These are phyloP conservation scores for Stenogyne calaminthoides DNA, from an alignment of 305 asterid genomes.

Conservation along the genomic window DNA sequence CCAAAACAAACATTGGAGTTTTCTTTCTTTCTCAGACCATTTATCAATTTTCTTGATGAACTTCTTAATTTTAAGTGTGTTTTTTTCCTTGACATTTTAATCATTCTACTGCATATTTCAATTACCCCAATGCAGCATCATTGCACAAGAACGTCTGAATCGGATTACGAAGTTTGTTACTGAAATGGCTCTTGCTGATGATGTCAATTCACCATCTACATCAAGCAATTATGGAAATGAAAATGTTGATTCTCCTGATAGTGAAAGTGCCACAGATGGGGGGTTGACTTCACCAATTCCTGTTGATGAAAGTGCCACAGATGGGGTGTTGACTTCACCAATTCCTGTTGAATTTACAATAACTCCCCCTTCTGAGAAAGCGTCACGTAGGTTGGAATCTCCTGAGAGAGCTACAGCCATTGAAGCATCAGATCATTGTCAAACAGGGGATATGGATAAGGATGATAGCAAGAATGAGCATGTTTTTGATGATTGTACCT, in stretches of 20 bases:
- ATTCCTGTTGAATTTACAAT: too few species aligned
- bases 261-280: conserved; percentile 56
- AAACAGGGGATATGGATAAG: conserved; percentile 51
- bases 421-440: conserved; percentile 60
- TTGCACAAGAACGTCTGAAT: conserved; percentile 89
- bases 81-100: conserved; percentile 5
- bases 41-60: conserved; percentile 14
- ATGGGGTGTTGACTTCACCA: too few species aligned
- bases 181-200: conserved; percentile 57
- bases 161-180: conserved; percentile 76
- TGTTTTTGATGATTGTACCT: conserved; percentile 47
- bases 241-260: conserved; percentile 45
- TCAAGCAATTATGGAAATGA: conserved; percentile 43
- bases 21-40: not conserved
- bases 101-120: conserved; percentile 30
- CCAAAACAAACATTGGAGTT: conserved; percentile 1
- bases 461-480: conserved; percentile 41
- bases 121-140: conserved; percentile 70
- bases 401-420: conserved; percentile 54
- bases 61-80: conserved; percentile 6
- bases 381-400: conserved; percentile 64
- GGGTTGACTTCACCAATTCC: conserved; percentile 83
- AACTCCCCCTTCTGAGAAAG: conserved; percentile 70
- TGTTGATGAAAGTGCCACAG: too few species aligned
- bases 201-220: conserved; percentile 43